Evolutionary conservation across 2,329 filamentous ascomycete species (phyloP), one percentile per base, ranked within the genome.

Genomic region (Microascus cirrosus): DNA sequence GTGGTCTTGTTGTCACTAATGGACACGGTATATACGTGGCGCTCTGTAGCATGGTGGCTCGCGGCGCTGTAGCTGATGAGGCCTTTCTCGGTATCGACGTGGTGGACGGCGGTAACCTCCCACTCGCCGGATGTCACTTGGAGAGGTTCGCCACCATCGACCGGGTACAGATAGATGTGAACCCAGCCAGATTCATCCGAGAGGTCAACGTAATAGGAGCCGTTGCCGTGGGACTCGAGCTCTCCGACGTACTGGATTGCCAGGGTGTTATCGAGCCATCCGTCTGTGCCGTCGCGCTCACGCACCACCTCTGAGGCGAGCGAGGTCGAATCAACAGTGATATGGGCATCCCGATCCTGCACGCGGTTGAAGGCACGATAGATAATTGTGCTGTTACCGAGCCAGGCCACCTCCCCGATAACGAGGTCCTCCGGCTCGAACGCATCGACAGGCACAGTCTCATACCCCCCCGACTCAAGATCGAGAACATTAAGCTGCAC

Each of bases 361-460:
- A 87, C 83, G 4, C 85, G 81, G 67, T 88, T 87, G 71, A 81
- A 88, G 0, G 81, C 81, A 13, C 84, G 79, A 68, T 86, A 85
- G 42, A 86, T 74, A 45, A 89, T 73, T 48, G 76, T 77, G n/a
- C 76, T 72, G 65, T 87, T 83, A 5, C 71, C 71, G 8, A 87
- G 71, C 86, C 86, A 89, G 0, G 79, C 76, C 3, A 89, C 79
- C 66, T 89, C 85, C 2, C 85, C 84, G 55, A 89, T 78, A 54
- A 89, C 79, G 28, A 85, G 72, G 57, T 88, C 81, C 10, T 85
- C 77, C 0, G 75, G 72, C 10, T 78, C 70, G 65, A 84, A 88
- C 0, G 78, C 81, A 18, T 81, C 76, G 22, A 86, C 75, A 0
- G 77, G 66, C 2, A 86, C 70, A 0, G 73, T 64, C 1, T 71